phyloP scores from a whole-genome alignment of 139 green algal species.

The Dunaliella primolecta region DNA sequence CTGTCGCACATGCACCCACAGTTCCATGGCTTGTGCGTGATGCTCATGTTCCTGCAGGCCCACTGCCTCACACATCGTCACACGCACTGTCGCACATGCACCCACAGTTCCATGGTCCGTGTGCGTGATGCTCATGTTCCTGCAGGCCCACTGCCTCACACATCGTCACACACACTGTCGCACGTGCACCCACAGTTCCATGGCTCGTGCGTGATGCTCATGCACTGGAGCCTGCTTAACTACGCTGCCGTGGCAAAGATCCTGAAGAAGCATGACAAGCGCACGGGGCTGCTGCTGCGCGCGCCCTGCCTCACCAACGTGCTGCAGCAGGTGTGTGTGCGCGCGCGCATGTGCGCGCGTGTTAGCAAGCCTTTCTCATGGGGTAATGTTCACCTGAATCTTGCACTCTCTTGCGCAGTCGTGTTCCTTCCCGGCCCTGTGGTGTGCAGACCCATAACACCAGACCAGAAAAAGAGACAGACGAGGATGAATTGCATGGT shows the following conservation, averaged over 20 bases:
- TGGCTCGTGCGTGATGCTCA: slow-evolving; percentile 55
- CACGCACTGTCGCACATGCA: too few species aligned
- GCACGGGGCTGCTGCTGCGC: slow-evolving; percentile 58
- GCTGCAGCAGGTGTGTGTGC: slow-evolving; percentile 55
- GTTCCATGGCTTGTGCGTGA: too few species aligned
- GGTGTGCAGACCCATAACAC: too few species aligned
- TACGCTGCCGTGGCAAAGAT: slow-evolving; percentile 83
- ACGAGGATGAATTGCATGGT: too few species aligned
- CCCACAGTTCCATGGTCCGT: too few species aligned
- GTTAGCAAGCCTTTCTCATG: neutral
- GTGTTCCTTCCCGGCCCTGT: too few species aligned
- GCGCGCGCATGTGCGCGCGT: neutral
- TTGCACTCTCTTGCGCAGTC: neutral
- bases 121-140: too few species aligned
- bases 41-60: too few species aligned
- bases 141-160: too few species aligned
- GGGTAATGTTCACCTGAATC: neutral
- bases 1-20: too few species aligned
- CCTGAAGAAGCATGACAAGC: slow-evolving; percentile 86
- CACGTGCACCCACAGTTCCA: slow-evolving; percentile 20
- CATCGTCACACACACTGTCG: neutral
- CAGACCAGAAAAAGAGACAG: too few species aligned
- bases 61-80: too few species aligned
- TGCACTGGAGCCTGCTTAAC: slow-evolving; percentile 80
- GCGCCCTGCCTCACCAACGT: slow-evolving; percentile 57